These are phyloP conservation scores for Lepiota venenata DNA, from an alignment of 768 basidiomycete genomes.

Conservation along the genomic window DNA sequence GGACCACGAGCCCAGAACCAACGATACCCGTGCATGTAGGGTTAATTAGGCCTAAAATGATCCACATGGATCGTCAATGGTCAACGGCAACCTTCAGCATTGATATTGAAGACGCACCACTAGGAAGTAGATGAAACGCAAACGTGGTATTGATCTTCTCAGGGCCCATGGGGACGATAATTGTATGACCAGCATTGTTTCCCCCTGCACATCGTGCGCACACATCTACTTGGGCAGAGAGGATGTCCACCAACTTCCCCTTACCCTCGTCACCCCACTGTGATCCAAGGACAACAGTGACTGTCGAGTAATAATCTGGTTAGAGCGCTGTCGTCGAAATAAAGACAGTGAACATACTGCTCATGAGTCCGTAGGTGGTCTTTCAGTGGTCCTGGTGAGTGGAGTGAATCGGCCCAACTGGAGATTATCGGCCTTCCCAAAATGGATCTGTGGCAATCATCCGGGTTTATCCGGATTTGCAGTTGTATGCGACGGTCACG, in stretches of 20 bases:
- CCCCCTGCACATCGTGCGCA: slow-evolving; percentile 97
- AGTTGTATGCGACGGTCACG: too few relatives aligned
- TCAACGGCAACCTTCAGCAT: neutral
- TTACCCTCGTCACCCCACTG: slow-evolving; percentile 96
- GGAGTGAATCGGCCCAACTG: too few relatives aligned
- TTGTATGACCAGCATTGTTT: slow-evolving; percentile 99
- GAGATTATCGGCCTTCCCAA: too few relatives aligned
- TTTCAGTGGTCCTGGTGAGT: too few relatives aligned
- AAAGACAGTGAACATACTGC: too few relatives aligned
- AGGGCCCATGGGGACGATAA: slow-evolving; percentile 76
- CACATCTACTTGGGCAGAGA: slow-evolving; percentile 84
- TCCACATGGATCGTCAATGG: neutral
- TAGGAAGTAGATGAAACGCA: slow-evolving; percentile 94
- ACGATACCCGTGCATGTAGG: slow-evolving; percentile 82
- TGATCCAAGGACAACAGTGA: slow-evolving; percentile 77
- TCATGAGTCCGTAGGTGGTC: too few relatives aligned
- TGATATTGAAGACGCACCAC: slow-evolving; percentile 63
- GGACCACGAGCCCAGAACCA: slow-evolving; percentile 94
- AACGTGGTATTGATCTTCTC: slow-evolving; percentile 65
- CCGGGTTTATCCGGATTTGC: too few relatives aligned
- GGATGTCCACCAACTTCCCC: slow-evolving; percentile 96
- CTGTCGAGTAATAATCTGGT: slow-evolving; percentile 25
- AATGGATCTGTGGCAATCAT: too few relatives aligned
- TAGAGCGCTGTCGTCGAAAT: neutral
- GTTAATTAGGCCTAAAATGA: slow-evolving; percentile 72